Evolutionary conservation across 1,139 yeast genomes (phyloP).

Genomic region (Pichia terricola): DNA sequence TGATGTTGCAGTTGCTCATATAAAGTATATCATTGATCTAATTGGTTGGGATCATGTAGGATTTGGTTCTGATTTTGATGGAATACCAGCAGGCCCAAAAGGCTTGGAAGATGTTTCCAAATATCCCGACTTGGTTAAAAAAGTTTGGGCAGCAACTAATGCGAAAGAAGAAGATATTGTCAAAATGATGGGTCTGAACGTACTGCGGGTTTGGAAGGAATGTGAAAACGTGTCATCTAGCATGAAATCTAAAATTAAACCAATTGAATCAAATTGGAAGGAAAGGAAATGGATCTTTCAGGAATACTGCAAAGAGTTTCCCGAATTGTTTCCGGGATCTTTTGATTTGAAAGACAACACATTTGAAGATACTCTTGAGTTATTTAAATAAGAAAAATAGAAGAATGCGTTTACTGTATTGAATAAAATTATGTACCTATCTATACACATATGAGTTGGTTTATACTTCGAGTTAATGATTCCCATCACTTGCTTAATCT

Average conservation of each 20-base stretch:
- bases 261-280: constrained; percentile 35
- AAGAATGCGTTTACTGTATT: no score
- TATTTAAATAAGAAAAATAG: no score
- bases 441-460: no score
- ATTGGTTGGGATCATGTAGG: constrained; percentile 51
- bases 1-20: constrained; percentile 41
- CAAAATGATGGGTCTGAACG: constrained; percentile 39
- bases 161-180: constrained; percentile 36
- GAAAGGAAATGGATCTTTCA: constrained; percentile 34
- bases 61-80: constrained; percentile 46
- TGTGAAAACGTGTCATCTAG: constrained; percentile 30
- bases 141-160: constrained; percentile 30
- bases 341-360: constrained; percentile 15
- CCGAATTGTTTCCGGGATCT: constrained; percentile 34
- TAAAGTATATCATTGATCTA: constrained; percentile 32
- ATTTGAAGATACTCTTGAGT: constrained; percentile 3
- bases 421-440: no score
- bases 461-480: no score
- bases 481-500: no score
- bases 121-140: constrained; percentile 38
- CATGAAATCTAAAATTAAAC: constrained; percentile 16
- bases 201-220: constrained; percentile 40
- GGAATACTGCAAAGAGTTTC: constrained; percentile 27
- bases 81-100: constrained; percentile 37
- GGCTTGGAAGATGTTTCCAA: constrained; percentile 47